Evolutionary conservation across 106 monocot genomes (phyloP).

Genomic region (Platanthera zijinensis): DNA sequence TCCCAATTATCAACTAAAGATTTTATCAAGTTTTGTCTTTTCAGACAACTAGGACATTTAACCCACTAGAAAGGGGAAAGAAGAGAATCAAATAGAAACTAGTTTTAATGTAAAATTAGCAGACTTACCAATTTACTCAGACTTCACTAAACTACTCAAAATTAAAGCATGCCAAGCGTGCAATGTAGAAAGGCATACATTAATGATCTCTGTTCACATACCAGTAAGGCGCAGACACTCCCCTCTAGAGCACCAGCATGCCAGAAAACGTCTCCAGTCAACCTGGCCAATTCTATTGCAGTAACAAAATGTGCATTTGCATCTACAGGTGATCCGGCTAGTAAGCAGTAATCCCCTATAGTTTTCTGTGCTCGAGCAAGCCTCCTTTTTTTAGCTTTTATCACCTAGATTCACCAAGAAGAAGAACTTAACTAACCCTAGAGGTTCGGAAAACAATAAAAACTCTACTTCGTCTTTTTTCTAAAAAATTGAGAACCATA

Average conservation of each 20-base stretch:
- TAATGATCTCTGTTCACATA: constrained; percentile 17
- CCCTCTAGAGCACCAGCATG: constrained; percentile 98
- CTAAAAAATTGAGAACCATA: neutral
- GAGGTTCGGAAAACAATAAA: constrained; percentile 1
- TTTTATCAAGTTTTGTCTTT: neutral
- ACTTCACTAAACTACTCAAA: neutral
- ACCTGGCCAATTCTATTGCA: constrained; percentile 88
- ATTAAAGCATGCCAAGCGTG: neutral
- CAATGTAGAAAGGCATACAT: constrained; percentile 1
- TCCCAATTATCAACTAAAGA: neutral
- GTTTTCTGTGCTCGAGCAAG: constrained; percentile 98
- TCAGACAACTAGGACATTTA: neutral
- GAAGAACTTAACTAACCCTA: neutral
- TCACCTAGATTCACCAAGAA: constrained; percentile 48
- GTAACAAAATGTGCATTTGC: constrained; percentile 97
- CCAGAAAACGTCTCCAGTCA: constrained; percentile 99
- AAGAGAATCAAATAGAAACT: neutral
- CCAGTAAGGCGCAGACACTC: constrained; percentile 90
- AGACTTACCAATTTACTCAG: neutral
- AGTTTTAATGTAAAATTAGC: neutral
- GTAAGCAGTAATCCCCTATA: constrained; percentile 91
- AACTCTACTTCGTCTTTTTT: neutral
- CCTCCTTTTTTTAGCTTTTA: constrained; percentile 97
- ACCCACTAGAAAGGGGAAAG: constrained; percentile 1
- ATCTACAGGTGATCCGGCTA: constrained; percentile 93